Evolutionary conservation across 2,329 filamentous ascomycete genomes (phyloP).

Genomic region (Sporothrix brunneoviolacea): DNA sequence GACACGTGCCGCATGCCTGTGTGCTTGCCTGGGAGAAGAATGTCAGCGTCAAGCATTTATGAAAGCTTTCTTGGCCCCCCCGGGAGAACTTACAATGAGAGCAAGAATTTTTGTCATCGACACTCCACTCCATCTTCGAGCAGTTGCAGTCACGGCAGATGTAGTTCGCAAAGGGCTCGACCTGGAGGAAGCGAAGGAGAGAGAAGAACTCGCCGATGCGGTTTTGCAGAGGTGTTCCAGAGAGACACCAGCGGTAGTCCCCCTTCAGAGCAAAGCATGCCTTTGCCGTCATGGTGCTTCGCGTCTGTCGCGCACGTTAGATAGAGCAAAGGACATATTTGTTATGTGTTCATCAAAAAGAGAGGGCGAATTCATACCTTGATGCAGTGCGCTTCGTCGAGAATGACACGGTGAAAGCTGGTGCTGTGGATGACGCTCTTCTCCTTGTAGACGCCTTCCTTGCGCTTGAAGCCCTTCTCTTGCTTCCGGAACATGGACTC

Average conservation of each 20-base stretch:
- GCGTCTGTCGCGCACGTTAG: no score
- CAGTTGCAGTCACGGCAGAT: constrained; percentile 86
- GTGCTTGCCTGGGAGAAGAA: constrained; percentile 50
- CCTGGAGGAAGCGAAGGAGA: constrained; percentile 81
- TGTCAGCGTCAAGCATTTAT: not conserved
- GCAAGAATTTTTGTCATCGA: constrained; percentile 56
- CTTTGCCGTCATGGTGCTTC: constrained; percentile 85
- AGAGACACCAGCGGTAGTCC: constrained; percentile 90
- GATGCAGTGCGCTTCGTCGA: constrained; percentile 85
- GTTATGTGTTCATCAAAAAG: no score
- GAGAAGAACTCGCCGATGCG: constrained; percentile 97
- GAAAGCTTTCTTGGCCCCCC: not conserved
- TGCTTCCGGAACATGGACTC: constrained; percentile 92
- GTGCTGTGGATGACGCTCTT: constrained; percentile 75
- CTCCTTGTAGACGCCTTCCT: constrained; percentile 74
- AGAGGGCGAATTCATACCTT: no score
- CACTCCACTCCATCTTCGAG: constrained; percentile 74
- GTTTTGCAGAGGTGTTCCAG: constrained; percentile 92
- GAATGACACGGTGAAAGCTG: constrained; percentile 80
- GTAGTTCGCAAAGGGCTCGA: constrained; percentile 85
- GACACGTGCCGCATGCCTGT: constrained; percentile 54
- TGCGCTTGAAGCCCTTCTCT: constrained; percentile 79
- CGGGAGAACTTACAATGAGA: constrained; percentile 11
- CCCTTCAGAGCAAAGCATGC: constrained; percentile 89
- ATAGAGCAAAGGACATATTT: no score